Conservation (phyloP, 78 protist species). For the Dictyostelium firmibasis region DNA sequence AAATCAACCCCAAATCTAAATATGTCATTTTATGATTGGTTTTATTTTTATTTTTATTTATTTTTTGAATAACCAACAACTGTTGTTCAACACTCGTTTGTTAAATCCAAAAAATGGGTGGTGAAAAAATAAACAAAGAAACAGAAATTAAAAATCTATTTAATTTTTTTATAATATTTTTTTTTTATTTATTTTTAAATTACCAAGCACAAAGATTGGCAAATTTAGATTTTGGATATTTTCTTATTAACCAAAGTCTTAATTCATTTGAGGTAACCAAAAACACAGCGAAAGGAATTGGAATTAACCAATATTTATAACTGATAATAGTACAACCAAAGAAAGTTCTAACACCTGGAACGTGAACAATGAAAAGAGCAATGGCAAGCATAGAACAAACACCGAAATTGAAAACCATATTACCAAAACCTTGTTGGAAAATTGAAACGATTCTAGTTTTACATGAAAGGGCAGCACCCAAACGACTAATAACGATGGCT, state of each 20-base stretch:
- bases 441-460: conserved; percentile 91
- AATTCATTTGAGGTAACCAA: conserved; percentile 89
- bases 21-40: too few relatives aligned
- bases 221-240: conserved; percentile 14
- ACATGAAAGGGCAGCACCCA: conserved; percentile 92
- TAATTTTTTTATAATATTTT: too few relatives aligned
- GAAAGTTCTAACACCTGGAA: conserved; percentile 75
- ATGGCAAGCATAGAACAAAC: conserved; percentile 86
- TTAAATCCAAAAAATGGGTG: too few relatives aligned
- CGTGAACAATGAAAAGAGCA: conserved; percentile 81
- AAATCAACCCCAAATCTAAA: too few relatives aligned
- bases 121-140: too few relatives aligned
- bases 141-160: too few relatives aligned
- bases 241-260: conserved; percentile 82
- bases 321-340: conserved; percentile 79
- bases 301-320: conserved; percentile 88
- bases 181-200: neutral
- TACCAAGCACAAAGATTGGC: neutral
- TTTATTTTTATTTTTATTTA: too few relatives aligned
- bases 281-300: conserved; percentile 91
- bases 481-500: conserved; percentile 85
- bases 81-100: too few relatives aligned
- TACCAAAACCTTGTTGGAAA: conserved; percentile 87
- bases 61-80: too few relatives aligned
- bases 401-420: conserved; percentile 85